Percentiles rank a stretch among this genome's conserved stretches.
Conservation (phyloP, 2,329 filamentous ascomycete species). For the Microcyclospora tardicrescens region DNA sequence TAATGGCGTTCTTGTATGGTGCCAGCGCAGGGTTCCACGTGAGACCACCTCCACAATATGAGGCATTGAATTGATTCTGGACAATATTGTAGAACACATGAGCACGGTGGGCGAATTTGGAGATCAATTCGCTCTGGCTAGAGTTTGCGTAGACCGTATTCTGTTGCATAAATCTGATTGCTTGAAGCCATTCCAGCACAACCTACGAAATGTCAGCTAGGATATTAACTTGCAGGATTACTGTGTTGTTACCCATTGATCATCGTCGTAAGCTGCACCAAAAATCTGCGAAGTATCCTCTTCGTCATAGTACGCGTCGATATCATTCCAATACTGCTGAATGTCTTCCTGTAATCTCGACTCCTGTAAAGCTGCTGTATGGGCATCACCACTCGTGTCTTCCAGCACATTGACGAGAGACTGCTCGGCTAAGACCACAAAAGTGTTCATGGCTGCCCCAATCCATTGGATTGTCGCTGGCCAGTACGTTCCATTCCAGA, state of each 20-base stretch:
- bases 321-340: conserved; percentile 14
- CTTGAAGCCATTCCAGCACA: conserved; percentile 23
- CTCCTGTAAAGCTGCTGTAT: no score
- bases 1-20: conserved; percentile 94
- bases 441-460: conserved; percentile 16
- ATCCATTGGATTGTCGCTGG: conserved; percentile 19
- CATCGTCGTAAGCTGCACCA: conserved; percentile 21
- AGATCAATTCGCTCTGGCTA: conserved; percentile 48
- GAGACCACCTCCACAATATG: conserved; percentile 77
- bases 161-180: conserved; percentile 20
- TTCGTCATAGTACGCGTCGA: conserved; percentile 14
- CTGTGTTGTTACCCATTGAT: no score
- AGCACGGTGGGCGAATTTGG: conserved; percentile 69
- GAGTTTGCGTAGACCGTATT: conserved; percentile 12
- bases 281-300: conserved; percentile 22
- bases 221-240: conserved; percentile 1
- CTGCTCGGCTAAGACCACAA: conserved; percentile 11
- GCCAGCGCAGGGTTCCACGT: conserved; percentile 70
- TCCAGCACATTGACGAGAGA: conserved; percentile 10
- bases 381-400: no score
- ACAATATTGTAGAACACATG: conserved; percentile 81
- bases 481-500: conserved; percentile 14
- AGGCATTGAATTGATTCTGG: conserved; percentile 65
- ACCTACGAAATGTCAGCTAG: neutral
- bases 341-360: conserved; percentile 4